These are phyloP conservation scores for Vigna mungo DNA, from an alignment of 306 rosid genomes.

Conservation along the genomic window DNA sequence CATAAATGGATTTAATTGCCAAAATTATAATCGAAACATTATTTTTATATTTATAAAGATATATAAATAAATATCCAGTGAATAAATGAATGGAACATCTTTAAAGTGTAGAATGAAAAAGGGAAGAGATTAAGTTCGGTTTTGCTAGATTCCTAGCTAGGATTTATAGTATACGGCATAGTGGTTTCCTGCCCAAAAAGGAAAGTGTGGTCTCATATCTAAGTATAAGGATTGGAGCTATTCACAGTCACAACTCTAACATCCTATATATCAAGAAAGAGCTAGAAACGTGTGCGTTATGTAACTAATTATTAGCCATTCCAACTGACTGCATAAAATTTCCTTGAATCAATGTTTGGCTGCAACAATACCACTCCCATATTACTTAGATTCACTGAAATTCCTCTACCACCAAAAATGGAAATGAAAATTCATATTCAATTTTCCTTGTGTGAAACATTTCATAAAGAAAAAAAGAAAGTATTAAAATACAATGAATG, in stretches of 20 bases:
- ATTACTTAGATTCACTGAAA: too few species aligned
- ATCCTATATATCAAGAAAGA: background rate
- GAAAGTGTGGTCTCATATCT: slow-evolving; percentile 29
- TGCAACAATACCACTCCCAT: too few species aligned
- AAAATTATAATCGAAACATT: too few species aligned
- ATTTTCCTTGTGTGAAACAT: too few species aligned
- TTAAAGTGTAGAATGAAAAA: background rate
- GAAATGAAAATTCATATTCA: too few species aligned
- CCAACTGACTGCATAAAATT: background rate
- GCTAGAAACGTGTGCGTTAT: slow-evolving; percentile 8
- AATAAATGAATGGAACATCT: slow-evolving; percentile 1
- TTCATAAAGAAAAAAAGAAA: background rate
- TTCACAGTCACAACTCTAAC: background rate
- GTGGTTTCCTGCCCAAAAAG: background rate
- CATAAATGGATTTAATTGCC: background rate
- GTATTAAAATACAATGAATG: background rate
- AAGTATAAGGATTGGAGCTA: background rate
- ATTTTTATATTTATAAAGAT: too few species aligned
- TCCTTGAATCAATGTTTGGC: background rate
- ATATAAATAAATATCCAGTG: background rate
- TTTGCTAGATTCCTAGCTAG: slow-evolving; percentile 15
- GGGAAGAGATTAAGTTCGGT: slow-evolving; percentile 1
- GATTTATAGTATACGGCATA: background rate
- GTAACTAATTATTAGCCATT: slow-evolving; percentile 5
- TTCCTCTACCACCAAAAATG: too few species aligned